Evolutionary conservation across 805 yeast species (phyloP).

Genomic region (Hanseniaspora hatyaiensis): DNA sequence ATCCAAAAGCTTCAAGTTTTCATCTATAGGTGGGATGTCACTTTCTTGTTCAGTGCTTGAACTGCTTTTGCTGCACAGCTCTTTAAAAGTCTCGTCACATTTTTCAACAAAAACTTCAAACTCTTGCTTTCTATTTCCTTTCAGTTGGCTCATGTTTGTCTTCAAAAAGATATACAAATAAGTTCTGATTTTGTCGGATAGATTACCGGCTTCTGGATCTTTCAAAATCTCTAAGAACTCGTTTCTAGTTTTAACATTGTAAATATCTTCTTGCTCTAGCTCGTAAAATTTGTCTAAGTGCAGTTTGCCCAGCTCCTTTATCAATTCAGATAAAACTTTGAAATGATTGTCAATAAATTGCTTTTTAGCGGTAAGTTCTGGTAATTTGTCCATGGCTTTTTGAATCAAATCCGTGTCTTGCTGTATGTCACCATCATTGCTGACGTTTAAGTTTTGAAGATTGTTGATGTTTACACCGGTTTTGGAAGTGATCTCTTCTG

Average conservation of each 20-base stretch:
- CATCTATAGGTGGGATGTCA: slow-evolving; percentile 34
- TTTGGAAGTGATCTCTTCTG: slow-evolving; percentile 68
- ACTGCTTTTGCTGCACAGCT: slow-evolving; percentile 26
- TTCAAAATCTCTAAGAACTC: slow-evolving; percentile 51
- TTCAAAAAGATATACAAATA: slow-evolving; percentile 64
- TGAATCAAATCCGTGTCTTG: slow-evolving; percentile 58
- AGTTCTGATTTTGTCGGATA: slow-evolving; percentile 78
- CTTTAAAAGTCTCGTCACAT: slow-evolving; percentile 12
- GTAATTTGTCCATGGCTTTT: slow-evolving; percentile 82
- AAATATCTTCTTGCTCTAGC: slow-evolving; percentile 71
- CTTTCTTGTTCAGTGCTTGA: slow-evolving; percentile 51
- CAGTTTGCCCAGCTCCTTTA: slow-evolving; percentile 75
- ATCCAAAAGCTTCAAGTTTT: slow-evolving; percentile 38
- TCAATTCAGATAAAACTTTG: slow-evolving; percentile 78
- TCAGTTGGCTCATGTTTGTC: slow-evolving; percentile 33
- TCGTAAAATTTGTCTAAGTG: slow-evolving; percentile 85
- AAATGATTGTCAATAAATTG: slow-evolving; percentile 88
- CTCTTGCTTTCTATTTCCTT: slow-evolving; percentile 8
- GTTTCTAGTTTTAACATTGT: slow-evolving; percentile 38
- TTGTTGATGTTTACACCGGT: slow-evolving; percentile 66
- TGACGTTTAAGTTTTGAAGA: slow-evolving; percentile 41
- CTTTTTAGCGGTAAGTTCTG: slow-evolving; percentile 82
- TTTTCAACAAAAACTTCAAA: slow-evolving; percentile 11
- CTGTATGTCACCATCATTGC: slow-evolving; percentile 17
- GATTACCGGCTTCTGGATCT: slow-evolving; percentile 43